Evolutionary conservation across 179 eudicot species (phyloP).

Genomic region (Gypsophila paniculata): DNA sequence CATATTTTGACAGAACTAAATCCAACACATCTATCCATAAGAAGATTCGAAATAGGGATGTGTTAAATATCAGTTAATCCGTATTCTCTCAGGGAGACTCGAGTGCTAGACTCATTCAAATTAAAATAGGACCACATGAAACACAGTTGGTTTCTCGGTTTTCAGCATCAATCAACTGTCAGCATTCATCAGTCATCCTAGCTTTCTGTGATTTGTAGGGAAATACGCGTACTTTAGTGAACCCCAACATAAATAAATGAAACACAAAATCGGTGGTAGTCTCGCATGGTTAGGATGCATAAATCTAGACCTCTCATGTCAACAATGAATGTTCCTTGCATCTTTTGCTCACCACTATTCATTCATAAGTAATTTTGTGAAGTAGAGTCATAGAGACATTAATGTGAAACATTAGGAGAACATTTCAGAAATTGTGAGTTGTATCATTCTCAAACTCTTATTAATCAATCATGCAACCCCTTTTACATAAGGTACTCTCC

Average conservation of each 20-base stretch:
- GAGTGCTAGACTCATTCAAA: background rate
- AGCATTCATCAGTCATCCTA: background rate
- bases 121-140: background rate
- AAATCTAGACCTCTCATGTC: slow-evolving; percentile 1
- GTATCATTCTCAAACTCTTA: too few relatives aligned
- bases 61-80: background rate
- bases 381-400: background rate
- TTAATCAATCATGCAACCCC: too few relatives aligned
- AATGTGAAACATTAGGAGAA: background rate
- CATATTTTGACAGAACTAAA: background rate
- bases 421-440: background rate
- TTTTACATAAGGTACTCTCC: too few relatives aligned
- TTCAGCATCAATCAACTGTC: background rate
- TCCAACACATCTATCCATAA: background rate
- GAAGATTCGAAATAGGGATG: background rate
- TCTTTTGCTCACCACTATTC: background rate
- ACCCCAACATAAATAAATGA: background rate
- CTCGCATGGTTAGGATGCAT: background rate
- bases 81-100: background rate
- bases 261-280: background rate
- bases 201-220: background rate
- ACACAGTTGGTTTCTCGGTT: background rate
- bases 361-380: background rate
- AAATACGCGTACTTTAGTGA: background rate
- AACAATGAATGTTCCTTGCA: background rate